Base-by-base conservation (phyloP, 192 early-diverging fungal species). In the Umbelopsis isabellina region DNA sequence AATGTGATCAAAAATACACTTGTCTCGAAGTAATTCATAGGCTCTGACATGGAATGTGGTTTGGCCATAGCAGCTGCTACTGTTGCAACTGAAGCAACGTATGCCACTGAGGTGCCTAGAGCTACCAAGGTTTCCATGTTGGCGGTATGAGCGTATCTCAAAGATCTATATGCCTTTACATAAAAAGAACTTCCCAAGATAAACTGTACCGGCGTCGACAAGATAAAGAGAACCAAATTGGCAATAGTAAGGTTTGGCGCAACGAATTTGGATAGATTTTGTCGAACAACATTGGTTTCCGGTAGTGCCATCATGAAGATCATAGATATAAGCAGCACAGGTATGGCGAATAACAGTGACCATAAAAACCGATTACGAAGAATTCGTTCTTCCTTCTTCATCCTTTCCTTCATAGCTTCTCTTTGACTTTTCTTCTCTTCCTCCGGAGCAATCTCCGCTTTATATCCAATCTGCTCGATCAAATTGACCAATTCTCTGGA, bases 101-200 rank as follows among this genome's bases (percentile, higher is more conserved):
- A 94, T 10, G 92, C 91, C 0, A 90, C 89, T 22, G 85, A 83
- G 0, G 89, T 94, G 8, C 92, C 92, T 18, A 94, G 72, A 1
- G 87, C 87, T 1, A 95, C 89, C 3, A 93, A 61, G 3, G 91
- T 90, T 69, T 95, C 91, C 93, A 95, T 95, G 71, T 92, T 92
- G 30, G 91, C 89, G 4, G 84, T 82, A 21, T 75, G 79, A 9
- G 87, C 73, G 73, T 88, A 87, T 5, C 83, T 65, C 8, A 93
- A 68, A 11, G 89, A 85, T 47, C 77, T 84, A 68, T 82, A 91
- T 0, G 90, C 88, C 45, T 89, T 89, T 15, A 51, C 23, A 49
- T 92, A 93, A 79, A 93, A 93, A 35, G 89, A 80, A 45, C 52
- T 47, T 8, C 92, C 93, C 3, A 93, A 68, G 79, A 87, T 81